These are phyloP conservation scores for Phylloporus rhodoxanthus DNA, from an alignment of 768 basidiomycete species.

Conservation along the genomic window DNA sequence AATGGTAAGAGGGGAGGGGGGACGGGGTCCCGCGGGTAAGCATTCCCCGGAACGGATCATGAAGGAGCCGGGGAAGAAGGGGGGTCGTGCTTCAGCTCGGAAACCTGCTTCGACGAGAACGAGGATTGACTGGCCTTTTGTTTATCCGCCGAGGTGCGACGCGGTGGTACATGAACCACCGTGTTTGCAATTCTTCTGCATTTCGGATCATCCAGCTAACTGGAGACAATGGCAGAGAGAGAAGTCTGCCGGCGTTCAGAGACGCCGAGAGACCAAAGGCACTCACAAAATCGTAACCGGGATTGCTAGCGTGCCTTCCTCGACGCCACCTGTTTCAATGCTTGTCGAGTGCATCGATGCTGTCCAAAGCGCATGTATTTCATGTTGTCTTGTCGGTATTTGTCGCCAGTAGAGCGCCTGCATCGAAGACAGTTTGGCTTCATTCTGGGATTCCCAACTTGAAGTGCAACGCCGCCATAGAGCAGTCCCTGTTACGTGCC, in stretches of 20 bases:
- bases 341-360: background rate
- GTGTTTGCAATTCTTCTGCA: background rate
- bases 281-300: background rate
- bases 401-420: background rate
- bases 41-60: background rate
- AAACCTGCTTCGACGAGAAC: background rate
- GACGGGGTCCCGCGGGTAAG: background rate
- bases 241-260: background rate
- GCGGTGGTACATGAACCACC: background rate
- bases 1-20: background rate
- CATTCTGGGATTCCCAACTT: background rate
- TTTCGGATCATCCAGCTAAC: background rate
- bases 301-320: background rate
- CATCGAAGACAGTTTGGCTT: background rate
- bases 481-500: constrained; percentile 7
- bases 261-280: background rate
- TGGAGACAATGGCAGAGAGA: background rate
- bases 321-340: background rate
- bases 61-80: background rate
- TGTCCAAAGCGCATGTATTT: background rate
- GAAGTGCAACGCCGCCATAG: background rate
- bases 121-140: background rate
- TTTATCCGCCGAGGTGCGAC: background rate
- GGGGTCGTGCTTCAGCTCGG: background rate
- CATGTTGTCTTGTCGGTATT: background rate